Base-by-base conservation (phyloP, 164 flowering plant species). In the Kingdonia uniflora region DNA sequence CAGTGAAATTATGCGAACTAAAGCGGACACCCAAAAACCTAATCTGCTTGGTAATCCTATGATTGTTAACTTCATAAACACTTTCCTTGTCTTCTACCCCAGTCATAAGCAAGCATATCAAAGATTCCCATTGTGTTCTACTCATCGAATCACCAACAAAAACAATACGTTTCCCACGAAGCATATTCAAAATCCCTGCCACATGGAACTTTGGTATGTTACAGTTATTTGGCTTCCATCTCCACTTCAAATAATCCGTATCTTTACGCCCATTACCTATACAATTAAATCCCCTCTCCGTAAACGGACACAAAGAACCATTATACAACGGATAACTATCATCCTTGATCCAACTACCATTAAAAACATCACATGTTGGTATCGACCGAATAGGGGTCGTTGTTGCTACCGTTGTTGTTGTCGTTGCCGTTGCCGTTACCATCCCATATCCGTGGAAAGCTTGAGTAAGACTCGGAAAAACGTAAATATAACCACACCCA, bases 111-210 rank as follows among this genome's bases (percentile, higher is more conserved):
- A 84, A 42, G 54, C 96, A 87, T 48, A 87, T 72, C 70, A 82
- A 50, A 42, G 90, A 82, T 64, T 87, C 94, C 96, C 94, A 87
- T 57, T 87, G 96, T 6, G 90, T 84, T 60, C 96, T 72, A 47
- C 90, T 73, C 86, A 87, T 71, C 1, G 96, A 87, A 66, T 87
- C 96, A 12, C 96, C 96, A 35, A 84, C 94, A 71, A 87, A 78
- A 56, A 81, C 88, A 52, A 87, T 59, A 57, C 96, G 64, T 56
- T 77, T 79, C 39, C 87, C 80, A 13, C 86, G 73, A 51, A 85
- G 78, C 63, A 24, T 54, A 54, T 81, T 74, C 54, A 86, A 74
- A 24, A 69, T 41, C 24, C 6, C 58, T 5, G 20, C 54, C 20
- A 57, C 76, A 56, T 78, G 42, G 47, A 87, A 79, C 69, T 74